phyloP scores from a whole-genome alignment of 2,329 filamentous ascomycete genomes.

The Sclerotinia trifoliorum region DNA sequence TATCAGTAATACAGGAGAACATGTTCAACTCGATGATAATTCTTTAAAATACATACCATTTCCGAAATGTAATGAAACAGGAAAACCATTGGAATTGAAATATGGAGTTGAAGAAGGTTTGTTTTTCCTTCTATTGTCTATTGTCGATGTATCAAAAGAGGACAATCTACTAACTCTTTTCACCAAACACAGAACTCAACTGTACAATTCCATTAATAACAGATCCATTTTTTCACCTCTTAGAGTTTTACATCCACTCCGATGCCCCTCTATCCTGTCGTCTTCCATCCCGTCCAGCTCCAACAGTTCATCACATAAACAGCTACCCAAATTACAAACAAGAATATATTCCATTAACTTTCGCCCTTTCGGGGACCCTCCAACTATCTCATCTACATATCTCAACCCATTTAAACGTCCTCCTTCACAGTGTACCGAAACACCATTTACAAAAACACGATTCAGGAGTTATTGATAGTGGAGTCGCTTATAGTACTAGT shows the following conservation, averaged over 20 bases:
- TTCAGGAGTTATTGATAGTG: slow-evolving; percentile 81
- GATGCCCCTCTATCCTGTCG: slow-evolving; percentile 92
- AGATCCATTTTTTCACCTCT: slow-evolving; percentile 81
- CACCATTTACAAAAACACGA: slow-evolving; percentile 62
- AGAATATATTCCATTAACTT: slow-evolving; percentile 79
- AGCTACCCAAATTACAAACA: slow-evolving; percentile 42
- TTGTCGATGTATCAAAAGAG: not conserved
- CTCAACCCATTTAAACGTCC: slow-evolving; percentile 82
- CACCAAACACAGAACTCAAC: slow-evolving; percentile 62
- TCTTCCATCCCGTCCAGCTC: slow-evolving; percentile 71
- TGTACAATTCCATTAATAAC: slow-evolving; percentile 76
- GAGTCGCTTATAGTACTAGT: slow-evolving; percentile 73
- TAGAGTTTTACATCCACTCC: slow-evolving; percentile 97
- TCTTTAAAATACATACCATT: slow-evolving; percentile 93
- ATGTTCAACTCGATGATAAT: slow-evolving; percentile 76
- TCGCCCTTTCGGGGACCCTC: slow-evolving; percentile 84
- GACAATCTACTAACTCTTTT: not conserved
- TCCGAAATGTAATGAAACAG: slow-evolving; percentile 85
- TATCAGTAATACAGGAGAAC: slow-evolving; percentile 78
- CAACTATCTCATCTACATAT: slow-evolving; percentile 90
- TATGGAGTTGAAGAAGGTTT: slow-evolving; percentile 69
- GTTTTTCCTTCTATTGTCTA: not conserved
- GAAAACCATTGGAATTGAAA: slow-evolving; percentile 74
- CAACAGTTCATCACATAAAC: slow-evolving; percentile 47
- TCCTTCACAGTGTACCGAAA: slow-evolving; percentile 67